phyloP scores from a whole-genome alignment of 1,284 basidiomycete species.

The Salmacisia buchloeana region DNA sequence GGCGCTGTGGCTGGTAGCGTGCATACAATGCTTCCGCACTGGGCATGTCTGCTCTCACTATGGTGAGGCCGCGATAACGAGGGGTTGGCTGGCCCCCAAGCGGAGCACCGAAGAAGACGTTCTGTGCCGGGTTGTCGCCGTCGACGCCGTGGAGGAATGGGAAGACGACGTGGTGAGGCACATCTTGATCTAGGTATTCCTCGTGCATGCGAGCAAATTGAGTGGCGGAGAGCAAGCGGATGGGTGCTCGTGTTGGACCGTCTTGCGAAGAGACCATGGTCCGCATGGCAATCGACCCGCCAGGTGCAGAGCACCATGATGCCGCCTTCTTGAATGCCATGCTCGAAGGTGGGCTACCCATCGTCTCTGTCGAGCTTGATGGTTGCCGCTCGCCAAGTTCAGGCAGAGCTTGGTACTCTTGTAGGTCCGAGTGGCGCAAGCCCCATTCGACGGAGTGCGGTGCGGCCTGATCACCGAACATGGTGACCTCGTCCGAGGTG shows the following conservation, averaged over 20 bases:
- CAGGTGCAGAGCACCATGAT: not conserved
- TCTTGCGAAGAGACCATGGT: not conserved
- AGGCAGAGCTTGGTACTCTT: too few species aligned
- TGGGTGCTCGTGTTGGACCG: constrained; percentile 17
- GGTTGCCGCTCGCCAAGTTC: too few species aligned
- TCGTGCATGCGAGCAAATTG: constrained; percentile 36
- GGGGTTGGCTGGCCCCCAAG: constrained; percentile 30
- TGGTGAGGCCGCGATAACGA: constrained; percentile 42
- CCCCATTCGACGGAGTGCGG: too few species aligned
- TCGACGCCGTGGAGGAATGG: constrained; percentile 48
- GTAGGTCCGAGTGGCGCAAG: too few species aligned
- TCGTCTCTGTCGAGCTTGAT: too few species aligned
- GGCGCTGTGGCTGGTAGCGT: not conserved
- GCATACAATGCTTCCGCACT: constrained; percentile 12
- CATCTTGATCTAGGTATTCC: constrained; percentile 32
- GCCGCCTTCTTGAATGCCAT: constrained; percentile 8
- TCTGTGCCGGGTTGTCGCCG: constrained; percentile 36
- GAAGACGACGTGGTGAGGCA: constrained; percentile 41
- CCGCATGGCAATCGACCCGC: not conserved
- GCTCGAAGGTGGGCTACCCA: too few species aligned
- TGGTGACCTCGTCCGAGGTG: too few species aligned
- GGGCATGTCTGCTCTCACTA: constrained; percentile 47
- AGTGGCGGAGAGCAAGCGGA: constrained; percentile 34
- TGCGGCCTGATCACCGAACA: too few species aligned
- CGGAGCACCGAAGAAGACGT: constrained; percentile 40